phyloP scores from a whole-genome alignment of 208 protist species.

The Leishmania martiniquensis region DNA sequence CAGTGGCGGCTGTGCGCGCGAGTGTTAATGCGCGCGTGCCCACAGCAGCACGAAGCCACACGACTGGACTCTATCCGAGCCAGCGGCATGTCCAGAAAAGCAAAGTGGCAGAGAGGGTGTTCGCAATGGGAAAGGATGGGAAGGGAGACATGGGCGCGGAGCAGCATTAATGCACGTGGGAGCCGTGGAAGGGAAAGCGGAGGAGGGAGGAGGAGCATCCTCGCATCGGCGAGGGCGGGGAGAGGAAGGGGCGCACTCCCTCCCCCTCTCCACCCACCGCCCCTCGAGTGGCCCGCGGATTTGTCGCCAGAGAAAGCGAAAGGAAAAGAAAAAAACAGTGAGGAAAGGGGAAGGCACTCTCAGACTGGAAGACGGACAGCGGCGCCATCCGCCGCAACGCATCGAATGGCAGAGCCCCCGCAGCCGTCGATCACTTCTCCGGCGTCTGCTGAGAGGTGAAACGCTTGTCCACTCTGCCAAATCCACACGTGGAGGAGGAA shows the following conservation, averaged over 20 bases:
- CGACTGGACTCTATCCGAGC: neutral
- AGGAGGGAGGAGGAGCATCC: neutral
- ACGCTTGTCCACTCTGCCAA: too few species aligned
- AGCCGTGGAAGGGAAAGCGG: slow-evolving; percentile 6
- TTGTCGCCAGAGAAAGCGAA: neutral
- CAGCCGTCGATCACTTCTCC: too few species aligned
- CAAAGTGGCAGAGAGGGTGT: neutral
- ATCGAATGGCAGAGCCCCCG: too few species aligned
- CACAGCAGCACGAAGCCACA: neutral
- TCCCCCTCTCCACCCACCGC: neutral
- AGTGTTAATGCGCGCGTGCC: neutral
- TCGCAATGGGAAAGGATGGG: neutral
- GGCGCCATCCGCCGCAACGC: neutral
- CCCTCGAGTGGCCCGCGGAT: neutral
- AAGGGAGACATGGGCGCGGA: neutral
- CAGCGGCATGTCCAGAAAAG: slow-evolving; percentile 2
- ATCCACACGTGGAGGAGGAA: neutral
- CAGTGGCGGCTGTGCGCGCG: neutral
- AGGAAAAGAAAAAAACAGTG: neutral
- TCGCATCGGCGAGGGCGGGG: neutral
- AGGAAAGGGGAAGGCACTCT: neutral
- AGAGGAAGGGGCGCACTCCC: neutral
- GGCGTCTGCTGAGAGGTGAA: too few species aligned
- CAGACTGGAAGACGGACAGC: too few species aligned
- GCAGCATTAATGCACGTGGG: slow-evolving; percentile 1